Evolutionary conservation across 306 rosid genomes (phyloP).

Genomic region (Sophora flavescens): DNA sequence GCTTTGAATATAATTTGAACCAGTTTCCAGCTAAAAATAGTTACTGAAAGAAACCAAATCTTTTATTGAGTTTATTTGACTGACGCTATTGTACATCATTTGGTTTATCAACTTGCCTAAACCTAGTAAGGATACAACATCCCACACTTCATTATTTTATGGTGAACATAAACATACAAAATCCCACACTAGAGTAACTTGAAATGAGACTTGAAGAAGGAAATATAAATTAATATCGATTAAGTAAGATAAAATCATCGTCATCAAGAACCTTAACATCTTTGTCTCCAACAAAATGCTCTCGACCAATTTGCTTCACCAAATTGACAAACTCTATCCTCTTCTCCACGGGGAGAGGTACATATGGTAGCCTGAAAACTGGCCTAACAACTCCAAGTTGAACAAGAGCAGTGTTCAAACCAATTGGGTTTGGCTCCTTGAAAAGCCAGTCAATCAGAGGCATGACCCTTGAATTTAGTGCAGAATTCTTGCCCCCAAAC

Average conservation of each 20-base stretch:
- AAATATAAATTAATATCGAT: constrained; percentile 23
- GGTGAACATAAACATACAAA: not conserved
- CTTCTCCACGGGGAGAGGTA: constrained; percentile 78
- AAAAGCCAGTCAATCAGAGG: constrained; percentile 85
- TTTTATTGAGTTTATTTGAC: not conserved
- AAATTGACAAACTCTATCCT: constrained; percentile 77
- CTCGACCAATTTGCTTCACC: constrained; percentile 76
- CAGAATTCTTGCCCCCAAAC: constrained; percentile 68
- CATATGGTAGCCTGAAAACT: constrained; percentile 89
- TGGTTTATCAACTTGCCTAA: not conserved
- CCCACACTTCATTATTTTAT: not conserved
- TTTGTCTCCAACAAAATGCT: constrained; percentile 74
- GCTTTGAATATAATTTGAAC: not conserved
- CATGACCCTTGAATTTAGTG: constrained; percentile 62
- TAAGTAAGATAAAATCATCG: constrained; percentile 51
- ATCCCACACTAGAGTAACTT: not conserved
- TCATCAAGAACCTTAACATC: constrained; percentile 76
- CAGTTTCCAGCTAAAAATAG: constrained; percentile 8
- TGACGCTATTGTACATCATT: not conserved
- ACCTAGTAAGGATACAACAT: not conserved
- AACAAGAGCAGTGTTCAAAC: constrained; percentile 82
- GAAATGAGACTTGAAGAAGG: not conserved
- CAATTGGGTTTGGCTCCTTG: constrained; percentile 73
- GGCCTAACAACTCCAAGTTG: constrained; percentile 94
- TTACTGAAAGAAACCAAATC: not conserved